phyloP scores from a whole-genome alignment of 2,329 filamentous ascomycete species.

The Calonectria montana region DNA sequence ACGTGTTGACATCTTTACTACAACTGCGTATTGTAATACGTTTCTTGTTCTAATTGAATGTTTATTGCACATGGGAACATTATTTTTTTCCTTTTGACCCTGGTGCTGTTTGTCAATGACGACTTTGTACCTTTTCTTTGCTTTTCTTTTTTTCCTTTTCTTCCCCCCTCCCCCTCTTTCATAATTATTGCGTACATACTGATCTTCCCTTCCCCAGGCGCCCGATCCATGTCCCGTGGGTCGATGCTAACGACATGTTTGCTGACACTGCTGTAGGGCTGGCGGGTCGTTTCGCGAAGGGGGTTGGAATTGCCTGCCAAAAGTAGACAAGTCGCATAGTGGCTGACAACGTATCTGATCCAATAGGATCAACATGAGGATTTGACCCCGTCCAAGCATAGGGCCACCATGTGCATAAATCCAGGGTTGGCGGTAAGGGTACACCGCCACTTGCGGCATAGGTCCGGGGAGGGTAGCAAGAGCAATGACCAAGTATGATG shows the following conservation, averaged over 20 bases:
- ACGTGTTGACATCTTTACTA: too few relatives aligned
- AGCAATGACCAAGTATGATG: not conserved
- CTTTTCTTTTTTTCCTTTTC: not conserved
- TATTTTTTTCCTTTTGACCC: too few relatives aligned
- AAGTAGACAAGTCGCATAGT: not conserved
- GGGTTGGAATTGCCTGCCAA: not conserved
- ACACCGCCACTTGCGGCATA: not conserved
- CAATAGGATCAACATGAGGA: not conserved
- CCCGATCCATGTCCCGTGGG: not conserved
- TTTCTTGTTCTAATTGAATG: too few relatives aligned
- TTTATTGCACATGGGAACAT: too few relatives aligned
- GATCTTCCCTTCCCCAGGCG: not conserved
- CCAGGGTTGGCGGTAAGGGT: not conserved
- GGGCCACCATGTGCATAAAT: not conserved
- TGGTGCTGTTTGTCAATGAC: too few relatives aligned
- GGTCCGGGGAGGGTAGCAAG: not conserved
- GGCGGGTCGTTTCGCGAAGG: not conserved
- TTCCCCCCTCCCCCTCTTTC: too few relatives aligned
- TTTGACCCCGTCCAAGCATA: not conserved
- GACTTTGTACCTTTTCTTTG: too few relatives aligned
- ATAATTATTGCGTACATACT: too few relatives aligned
- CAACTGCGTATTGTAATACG: too few relatives aligned
- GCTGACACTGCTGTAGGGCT: not conserved
- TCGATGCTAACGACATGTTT: not conserved
- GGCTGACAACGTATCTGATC: slow-evolving; percentile 1